Percentiles rank a stretch among this genome's conserved stretches.
phyloP scores from a whole-genome alignment of 1,284 basidiomycete species.

The Mycena citricolor region DNA sequence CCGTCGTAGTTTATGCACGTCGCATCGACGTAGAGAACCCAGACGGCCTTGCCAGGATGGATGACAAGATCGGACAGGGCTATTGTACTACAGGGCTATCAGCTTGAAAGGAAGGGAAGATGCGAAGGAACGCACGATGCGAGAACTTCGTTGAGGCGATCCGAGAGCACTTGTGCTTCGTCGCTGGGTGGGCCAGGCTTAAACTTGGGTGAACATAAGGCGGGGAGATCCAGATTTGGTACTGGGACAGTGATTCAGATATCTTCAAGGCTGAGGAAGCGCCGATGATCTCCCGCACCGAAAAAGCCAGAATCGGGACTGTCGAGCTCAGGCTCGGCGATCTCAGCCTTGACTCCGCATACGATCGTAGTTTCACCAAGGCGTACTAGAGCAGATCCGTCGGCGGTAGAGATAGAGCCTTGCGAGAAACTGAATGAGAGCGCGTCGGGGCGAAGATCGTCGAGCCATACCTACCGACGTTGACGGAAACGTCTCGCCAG shows the following conservation, averaged over 20 bases:
- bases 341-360: constrained; percentile 94
- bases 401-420: constrained; percentile 89
- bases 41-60: constrained; percentile 75
- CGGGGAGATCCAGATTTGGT: constrained; percentile 84
- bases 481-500: constrained; percentile 71
- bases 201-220: constrained; percentile 90
- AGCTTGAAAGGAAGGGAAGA: constrained; percentile 4
- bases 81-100: constrained; percentile 57
- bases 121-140: constrained; percentile 52
- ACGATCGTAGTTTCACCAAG: constrained; percentile 89
- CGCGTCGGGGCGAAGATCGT: constrained; percentile 2
- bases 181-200: constrained; percentile 92
- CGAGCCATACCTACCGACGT: constrained; percentile 59
- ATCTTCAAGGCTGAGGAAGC: too few relatives aligned
- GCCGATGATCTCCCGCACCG: constrained; percentile 63
- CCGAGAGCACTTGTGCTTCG: constrained; percentile 87
- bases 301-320: constrained; percentile 76
- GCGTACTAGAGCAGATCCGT: constrained; percentile 88
- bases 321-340: constrained; percentile 83
- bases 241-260: constrained; percentile 32
- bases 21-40: constrained; percentile 92
- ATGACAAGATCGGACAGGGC: constrained; percentile 77
- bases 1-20: constrained; percentile 97
- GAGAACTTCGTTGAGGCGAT: constrained; percentile 76
- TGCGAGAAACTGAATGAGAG: constrained; percentile 22